These are phyloP conservation scores for Candida sp. DNA, from an alignment of 1,139 yeast genomes.

Conservation along the genomic window DNA sequence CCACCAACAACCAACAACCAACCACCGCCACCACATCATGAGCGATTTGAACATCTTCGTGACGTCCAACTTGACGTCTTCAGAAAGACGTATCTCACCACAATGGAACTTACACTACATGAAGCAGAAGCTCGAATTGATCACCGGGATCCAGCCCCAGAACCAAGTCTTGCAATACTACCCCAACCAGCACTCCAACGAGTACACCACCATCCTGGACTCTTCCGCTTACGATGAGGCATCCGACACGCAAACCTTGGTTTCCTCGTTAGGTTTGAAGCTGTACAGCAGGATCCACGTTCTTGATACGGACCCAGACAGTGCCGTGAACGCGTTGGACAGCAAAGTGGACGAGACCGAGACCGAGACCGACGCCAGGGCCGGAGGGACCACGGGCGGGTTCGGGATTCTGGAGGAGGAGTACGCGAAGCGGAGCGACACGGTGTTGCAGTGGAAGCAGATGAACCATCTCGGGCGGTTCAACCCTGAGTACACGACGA, in stretches of 20 bases:
- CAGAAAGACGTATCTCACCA: constrained; percentile 71
- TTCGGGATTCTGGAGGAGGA: constrained; percentile 69
- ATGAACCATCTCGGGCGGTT: constrained; percentile 72
- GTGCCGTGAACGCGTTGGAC: constrained; percentile 43
- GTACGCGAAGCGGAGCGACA: constrained; percentile 60
- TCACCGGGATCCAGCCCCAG: constrained; percentile 79
- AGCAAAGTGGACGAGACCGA: constrained; percentile 26
- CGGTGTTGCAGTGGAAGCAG: constrained; percentile 81
- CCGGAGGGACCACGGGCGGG: background rate
- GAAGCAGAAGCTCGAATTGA: constrained; percentile 61
- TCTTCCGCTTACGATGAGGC: constrained; percentile 17
- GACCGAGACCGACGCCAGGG: constrained; percentile 16
- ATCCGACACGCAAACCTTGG: constrained; percentile 16
- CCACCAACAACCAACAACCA: too few relatives aligned
- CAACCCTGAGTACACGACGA: constrained; percentile 52
- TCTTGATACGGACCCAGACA: constrained; percentile 54
- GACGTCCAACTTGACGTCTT: constrained; percentile 68
- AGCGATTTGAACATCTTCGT: constrained; percentile 58
- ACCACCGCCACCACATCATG: constrained; percentile 21
- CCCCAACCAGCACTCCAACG: constrained; percentile 44
- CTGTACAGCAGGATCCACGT: constrained; percentile 55
- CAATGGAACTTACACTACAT: constrained; percentile 65
- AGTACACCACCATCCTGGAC: constrained; percentile 23
- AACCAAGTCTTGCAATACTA: constrained; percentile 59
- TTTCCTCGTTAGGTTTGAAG: constrained; percentile 27